A percentile compares a stretch with the other conserved stretches of the same genome.
These are phyloP conservation scores for Teratosphaeria zuluensis DNA, from an alignment of 2,329 filamentous ascomycete species.

Conservation along the genomic window DNA sequence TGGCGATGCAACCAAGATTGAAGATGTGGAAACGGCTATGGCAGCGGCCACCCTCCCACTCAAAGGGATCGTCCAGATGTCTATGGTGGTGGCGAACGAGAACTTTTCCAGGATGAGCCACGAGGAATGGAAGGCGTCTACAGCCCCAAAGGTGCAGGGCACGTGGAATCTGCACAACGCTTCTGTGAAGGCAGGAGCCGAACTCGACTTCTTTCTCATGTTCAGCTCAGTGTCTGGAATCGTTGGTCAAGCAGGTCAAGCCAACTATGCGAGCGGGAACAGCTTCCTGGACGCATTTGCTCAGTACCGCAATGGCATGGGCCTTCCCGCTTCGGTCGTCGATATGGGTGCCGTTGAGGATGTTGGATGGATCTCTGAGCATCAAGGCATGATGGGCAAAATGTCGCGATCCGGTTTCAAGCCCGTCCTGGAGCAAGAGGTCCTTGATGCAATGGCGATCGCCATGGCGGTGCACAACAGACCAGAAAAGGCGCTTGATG, in stretches of 20 bases:
- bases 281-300: slow-evolving; percentile 15
- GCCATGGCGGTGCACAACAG: background rate
- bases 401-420: background rate
- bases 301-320: slow-evolving; percentile 12
- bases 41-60: slow-evolving; percentile 1
- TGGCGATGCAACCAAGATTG: background rate
- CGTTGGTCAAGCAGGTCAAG: slow-evolving; percentile 48
- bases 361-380: slow-evolving; percentile 18
- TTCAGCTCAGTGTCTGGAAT: slow-evolving; percentile 46
- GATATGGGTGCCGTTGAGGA: slow-evolving; percentile 22
- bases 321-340: slow-evolving; percentile 13
- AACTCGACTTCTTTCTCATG: slow-evolving; percentile 38
- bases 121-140: background rate
- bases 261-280: slow-evolving; percentile 49
- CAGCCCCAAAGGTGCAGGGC: slow-evolving; percentile 2
- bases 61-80: slow-evolving; percentile 2
- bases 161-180: slow-evolving; percentile 34
- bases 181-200: background rate
- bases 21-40: slow-evolving; percentile 1
- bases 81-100: slow-evolving; percentile 3
- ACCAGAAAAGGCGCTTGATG: background rate
- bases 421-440: background rate
- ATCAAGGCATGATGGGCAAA: background rate
- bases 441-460: background rate
- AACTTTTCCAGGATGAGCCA: slow-evolving; percentile 1